Evolutionary conservation across 371 early-diverging fungal species (phyloP), one percentile per base, ranked within the genome.

Genomic region (Gilbertella persicaria): DNA sequence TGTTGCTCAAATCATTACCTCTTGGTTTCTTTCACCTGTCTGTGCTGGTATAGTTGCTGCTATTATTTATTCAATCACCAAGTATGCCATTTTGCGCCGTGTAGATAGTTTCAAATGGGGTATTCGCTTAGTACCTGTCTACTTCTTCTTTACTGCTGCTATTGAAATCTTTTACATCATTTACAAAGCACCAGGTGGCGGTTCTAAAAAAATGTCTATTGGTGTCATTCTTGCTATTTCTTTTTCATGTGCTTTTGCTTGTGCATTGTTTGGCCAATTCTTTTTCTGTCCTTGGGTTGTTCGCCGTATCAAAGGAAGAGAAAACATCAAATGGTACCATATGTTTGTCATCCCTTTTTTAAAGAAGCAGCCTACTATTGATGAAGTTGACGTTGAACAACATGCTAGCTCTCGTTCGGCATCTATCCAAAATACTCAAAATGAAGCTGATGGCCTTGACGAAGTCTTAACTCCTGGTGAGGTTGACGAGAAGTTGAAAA

Each of bases 11-110:
- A 91, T 93, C 55, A 72, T 92, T 49, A 71, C 84, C 12, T 85
- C 88, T 16, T 93, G 92, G 92, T 73, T 93, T 41, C 66, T 89
- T 23, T 87, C 90, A 3, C 92, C 94, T 3, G 53, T 85, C 21
- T 56, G 70, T 26, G 80, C 93, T 24, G 93, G 90, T 45, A 16
- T 80, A 19, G 64, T 87, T 49, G 79, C 89, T 12, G 69, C 86
- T 13, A 43, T 80, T 33, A 78, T 93, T 43, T 93, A 83, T 59
- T 42, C 76, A 9, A 61, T 82, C 43, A 87, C 88, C 14, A 81
- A 86, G 38, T 84, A 66, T 55, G 59, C 79, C 24, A 80, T 92
- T 33, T 73, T 92, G 21, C 69, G 77, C 23, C 71, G 69, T 38
- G 57, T 69, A 5, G 80, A 90, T 75, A 85, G 90, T n/a, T 71